Base-by-base conservation (phyloP, 176 grass and related monocot species). In the Rhynchospora tenuis region DNA sequence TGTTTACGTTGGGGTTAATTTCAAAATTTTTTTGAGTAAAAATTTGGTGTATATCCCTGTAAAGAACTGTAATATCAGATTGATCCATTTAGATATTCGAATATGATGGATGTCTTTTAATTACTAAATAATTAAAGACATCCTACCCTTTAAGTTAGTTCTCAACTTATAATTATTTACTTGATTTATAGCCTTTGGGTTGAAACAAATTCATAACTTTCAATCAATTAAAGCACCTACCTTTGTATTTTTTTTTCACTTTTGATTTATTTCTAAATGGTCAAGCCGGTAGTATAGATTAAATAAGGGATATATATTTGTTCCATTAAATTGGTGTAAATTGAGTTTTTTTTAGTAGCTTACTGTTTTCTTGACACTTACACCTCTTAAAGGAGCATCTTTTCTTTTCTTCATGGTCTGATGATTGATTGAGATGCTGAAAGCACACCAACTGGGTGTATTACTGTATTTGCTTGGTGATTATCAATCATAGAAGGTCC, bases 1-100 rank as follows among this genome's bases (percentile, higher is more conserved):
- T 43, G 0, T 82, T 52, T 51, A 12, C 15, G 62, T 67, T 29
- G 29, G 42, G 13, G 2, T 62, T 66, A 48, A 27, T 48, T 82
- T 47, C 33, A 38, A 38, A 38, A 38, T 58, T 47, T 44, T 63
- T 47, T 50, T n/a, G 69, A 47, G 79, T 81, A 26, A 82, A 66
- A 62, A 27, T 24, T 51, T 82, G 60, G 43, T 82, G 80, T 82
- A 82, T 82, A 82, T 82, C 80, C 80, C 80, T 82, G 80, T 82
- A 82, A 67, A 82, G 52, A 48, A 7, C 60, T 64, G 62, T 82
- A 82, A 82, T 67, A 42, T 82, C 62, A 48, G 79, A 66, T 66
- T 82, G 60, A 82, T 66, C 60, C 55, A 24, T 45, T 82, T 65
- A 63, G 75, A 79, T 59, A 59, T 26, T 79, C 51, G 75, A 79